phyloP scores from a whole-genome alignment of 352 stramenopile genomes.

The Phytophthora multivora region DNA sequence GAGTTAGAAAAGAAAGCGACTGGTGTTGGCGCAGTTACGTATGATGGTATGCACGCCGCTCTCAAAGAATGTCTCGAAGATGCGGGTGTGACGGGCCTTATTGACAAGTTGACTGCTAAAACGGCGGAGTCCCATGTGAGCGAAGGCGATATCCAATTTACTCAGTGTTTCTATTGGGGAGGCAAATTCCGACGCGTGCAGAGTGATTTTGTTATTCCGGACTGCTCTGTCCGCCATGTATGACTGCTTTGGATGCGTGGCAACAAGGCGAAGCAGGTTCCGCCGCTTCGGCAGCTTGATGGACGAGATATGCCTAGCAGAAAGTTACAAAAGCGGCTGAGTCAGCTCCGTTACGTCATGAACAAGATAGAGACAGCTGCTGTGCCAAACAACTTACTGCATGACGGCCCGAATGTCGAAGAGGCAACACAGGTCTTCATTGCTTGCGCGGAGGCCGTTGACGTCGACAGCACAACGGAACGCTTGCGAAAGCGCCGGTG shows the following conservation, averaged over 20 bases:
- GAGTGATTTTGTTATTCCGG: slow-evolving; percentile 7
- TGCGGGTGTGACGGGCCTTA: too few species aligned
- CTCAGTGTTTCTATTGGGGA: neutral
- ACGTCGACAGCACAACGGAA: too few species aligned
- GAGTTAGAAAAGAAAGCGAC: slow-evolving; percentile 13
- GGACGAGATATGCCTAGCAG: slow-evolving; percentile 11
- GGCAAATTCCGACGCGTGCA: slow-evolving; percentile 2
- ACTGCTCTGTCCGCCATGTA: slow-evolving; percentile 3
- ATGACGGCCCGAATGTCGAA: neutral
- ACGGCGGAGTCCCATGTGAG: too few species aligned
- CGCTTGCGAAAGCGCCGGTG: too few species aligned
- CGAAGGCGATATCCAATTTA: too few species aligned
- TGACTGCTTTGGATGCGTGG: slow-evolving; percentile 14
- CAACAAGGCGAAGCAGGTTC: slow-evolving; percentile 5
- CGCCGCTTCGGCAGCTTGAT: too few species aligned
- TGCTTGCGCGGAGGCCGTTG: too few species aligned
- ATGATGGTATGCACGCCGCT: too few species aligned
- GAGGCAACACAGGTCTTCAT: too few species aligned
- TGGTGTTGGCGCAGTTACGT: slow-evolving; percentile 4
- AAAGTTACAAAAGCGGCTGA: slow-evolving; percentile 10
- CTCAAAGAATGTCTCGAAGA: too few species aligned
- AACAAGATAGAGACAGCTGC: neutral
- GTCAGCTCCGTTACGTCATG: neutral
- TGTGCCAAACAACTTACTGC: neutral
- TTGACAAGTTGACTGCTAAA: too few species aligned